Base-by-base conservation (phyloP, 1,284 basidiomycete genomes). In the Tylopilus sp. region DNA sequence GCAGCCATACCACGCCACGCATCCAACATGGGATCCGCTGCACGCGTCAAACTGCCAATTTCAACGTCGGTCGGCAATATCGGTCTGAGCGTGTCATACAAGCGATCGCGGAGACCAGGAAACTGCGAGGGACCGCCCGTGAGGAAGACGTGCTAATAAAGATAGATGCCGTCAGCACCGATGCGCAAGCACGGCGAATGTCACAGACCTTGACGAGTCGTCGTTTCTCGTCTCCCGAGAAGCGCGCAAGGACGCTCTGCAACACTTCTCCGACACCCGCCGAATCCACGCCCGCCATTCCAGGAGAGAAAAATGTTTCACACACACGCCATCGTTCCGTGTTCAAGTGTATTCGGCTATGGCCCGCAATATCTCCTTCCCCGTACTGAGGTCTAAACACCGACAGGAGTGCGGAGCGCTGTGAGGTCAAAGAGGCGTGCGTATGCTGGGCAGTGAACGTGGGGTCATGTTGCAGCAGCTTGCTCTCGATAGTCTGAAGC, bases 291-390 rank as follows among this genome's bases (percentile, higher is more conserved):
- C 98, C 98, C 4, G 96, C 97, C 87, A 98, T 96, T 18, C 85
- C 84, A 0, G 98, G 97, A 62, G 95, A 92, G 83, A 97, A 99
- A 84, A 94, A 95, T 1, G 96, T 90, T 80, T 99, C 98, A 65
- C 95, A 95, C 4, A 95, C 96, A 24, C 97, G 87, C 84, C 95
- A 95, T 47, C 96, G 84, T 81, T 99, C 98, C n/a, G 95, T 90
- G 74, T 94, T 98, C 56, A 99, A 82, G 73, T 99, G 97, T 57
- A 99, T 88, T 66, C 95, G 91, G 61, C 93, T 82, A 67, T 85
- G 80, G 26, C 90, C 90, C 83, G 90, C 89, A 3, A 90, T 82
- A 68, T 97, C 90, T 44, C 87, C 86, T 67, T 92, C 91, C 38
- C 86, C 88, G 66, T 92, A 92, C 19, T 83, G 82, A 4, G 93